Percentiles rank a stretch among this genome's conserved stretches.
phyloP scores from a whole-genome alignment of 1,284 basidiomycete genomes.

The Rhodofomes roseus region DNA sequence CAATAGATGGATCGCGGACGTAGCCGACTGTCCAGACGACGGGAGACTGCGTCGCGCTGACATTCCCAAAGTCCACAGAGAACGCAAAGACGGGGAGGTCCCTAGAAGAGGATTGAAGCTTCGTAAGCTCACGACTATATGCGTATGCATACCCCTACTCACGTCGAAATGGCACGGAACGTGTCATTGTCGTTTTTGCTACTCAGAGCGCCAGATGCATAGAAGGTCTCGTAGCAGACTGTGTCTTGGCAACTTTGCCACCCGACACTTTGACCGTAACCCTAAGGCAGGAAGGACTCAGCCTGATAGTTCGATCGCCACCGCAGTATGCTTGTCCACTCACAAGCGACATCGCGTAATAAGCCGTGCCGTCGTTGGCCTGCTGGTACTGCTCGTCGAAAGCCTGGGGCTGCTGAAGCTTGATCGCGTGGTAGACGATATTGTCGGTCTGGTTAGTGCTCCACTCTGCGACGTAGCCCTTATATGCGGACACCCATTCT shows the following conservation, averaged over 20 bases:
- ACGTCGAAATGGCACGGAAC: background rate
- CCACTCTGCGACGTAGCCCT: constrained; percentile 8
- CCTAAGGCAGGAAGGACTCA: background rate
- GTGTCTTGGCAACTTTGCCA: background rate
- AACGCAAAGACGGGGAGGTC: constrained; percentile 16
- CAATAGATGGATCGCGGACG: constrained; percentile 19
- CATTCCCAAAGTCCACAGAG: constrained; percentile 19
- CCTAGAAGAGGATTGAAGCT: constrained; percentile 2
- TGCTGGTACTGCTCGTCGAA: constrained; percentile 13
- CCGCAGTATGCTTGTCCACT: background rate
- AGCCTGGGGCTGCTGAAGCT: constrained; percentile 8
- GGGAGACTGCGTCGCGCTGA: constrained; percentile 13
- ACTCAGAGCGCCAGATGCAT: background rate
- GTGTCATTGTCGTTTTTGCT: background rate
- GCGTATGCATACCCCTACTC: background rate
- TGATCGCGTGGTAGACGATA: constrained; percentile 14
- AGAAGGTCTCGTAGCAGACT: background rate
- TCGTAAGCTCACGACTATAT: background rate
- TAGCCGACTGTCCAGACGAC: constrained; percentile 22
- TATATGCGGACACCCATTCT: constrained; percentile 17
- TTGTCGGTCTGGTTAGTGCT: constrained; percentile 5
- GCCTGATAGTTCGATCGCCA: background rate
- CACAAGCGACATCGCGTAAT: constrained; percentile 15
- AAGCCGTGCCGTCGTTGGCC: constrained; percentile 18
- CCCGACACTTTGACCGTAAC: background rate